Base-by-base conservation (phyloP, 495 filamentous ascomycete species). In the Talaromyces ruber region DNA sequence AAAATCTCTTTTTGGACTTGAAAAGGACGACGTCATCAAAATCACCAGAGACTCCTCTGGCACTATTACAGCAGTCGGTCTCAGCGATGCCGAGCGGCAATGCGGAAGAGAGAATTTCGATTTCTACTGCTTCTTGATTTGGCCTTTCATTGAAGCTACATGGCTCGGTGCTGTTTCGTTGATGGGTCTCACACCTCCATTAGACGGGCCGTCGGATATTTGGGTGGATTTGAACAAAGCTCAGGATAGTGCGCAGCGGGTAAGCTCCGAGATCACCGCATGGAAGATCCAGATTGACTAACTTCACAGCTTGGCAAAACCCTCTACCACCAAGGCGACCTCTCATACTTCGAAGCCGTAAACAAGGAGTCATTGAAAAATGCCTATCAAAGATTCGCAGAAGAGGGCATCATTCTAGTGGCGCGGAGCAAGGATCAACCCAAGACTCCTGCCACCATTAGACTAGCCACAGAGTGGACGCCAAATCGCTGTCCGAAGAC, bases 281-380 rank as follows among this genome's bases (percentile, higher is more conserved):
- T 18, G 12, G 12, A 59, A 21, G 37, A 21, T 22, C 16, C 59
- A 58, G 58, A 59, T 71, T 74, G 58, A 79, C 64, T 2, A 24
- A 62, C n/a, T 37, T 6, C 9, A 11, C 57, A 92, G 88, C 84
- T 97, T 18, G 94, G 94, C 21, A 98, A 98, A 80, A 97, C 94
- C 0, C 78, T 98, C 7, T 98, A 97, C 69, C 92, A 98, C 71
- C 94, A 98, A 80, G 94, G 94, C 32, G 93, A 97, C 67, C 84
- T 98, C 26, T 90, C 86, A 24, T 98, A 98, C 71, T 97, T 97
- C 65, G 94, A 98, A 74, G 92, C 94, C 6, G 94, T 98, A 64
- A 98, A 98, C 78, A 97, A 96, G 62, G 92, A 98, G 70, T 93
- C 92, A 1, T 84, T 98, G 58, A 95, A 93, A 64, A 98, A 98